Evolutionary conservation across 2,329 filamentous ascomycete species (phyloP).

Genomic region (Neonectria faginata): DNA sequence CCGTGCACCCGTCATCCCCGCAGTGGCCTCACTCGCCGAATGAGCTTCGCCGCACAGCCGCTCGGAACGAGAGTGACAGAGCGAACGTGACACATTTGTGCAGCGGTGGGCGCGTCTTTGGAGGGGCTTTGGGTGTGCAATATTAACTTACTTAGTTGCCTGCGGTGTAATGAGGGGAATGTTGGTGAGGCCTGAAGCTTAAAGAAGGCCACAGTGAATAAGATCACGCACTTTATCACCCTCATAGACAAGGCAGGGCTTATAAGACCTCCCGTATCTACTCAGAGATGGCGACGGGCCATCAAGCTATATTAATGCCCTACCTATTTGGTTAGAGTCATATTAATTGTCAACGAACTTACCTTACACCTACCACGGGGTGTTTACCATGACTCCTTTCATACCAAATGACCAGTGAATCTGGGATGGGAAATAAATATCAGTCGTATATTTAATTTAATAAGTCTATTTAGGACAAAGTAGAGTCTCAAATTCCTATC

Average conservation of each 20-base stretch:
- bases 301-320: neutral
- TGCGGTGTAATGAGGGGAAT: neutral
- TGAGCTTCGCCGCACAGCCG: conserved; percentile 22
- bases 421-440: no score
- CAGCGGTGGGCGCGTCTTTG: neutral
- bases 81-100: neutral
- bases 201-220: neutral
- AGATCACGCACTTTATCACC: neutral
- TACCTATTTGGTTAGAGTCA: neutral
- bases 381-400: no score
- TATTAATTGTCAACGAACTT: no score
- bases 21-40: conserved; percentile 23
- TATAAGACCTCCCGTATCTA: neutral
- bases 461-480: no score
- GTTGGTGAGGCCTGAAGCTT: neutral
- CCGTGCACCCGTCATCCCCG: conserved; percentile 22
- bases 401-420: no score
- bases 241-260: neutral
- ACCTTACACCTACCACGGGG: neutral
- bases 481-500: no score
- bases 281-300: neutral
- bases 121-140: neutral
- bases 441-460: no score
- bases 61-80: neutral
- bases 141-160: neutral